Evolutionary conservation across 169 alveolate genomes (phyloP).

Genomic region (Miamiensis avidus): DNA sequence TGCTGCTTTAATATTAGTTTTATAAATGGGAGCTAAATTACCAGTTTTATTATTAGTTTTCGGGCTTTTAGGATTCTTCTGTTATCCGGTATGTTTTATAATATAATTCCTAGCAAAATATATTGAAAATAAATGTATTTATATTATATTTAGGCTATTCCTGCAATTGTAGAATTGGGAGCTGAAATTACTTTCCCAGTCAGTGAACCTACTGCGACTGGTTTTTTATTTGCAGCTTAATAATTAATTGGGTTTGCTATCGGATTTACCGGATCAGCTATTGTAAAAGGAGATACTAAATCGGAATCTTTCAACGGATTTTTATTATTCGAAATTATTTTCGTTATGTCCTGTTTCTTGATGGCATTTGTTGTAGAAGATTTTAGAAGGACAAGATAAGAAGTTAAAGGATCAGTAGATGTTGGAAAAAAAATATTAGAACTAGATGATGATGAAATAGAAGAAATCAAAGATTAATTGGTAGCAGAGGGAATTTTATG

Average conservation of each 20-base stretch:
- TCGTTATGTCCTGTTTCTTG: background rate
- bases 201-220: background rate
- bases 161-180: conserved; percentile 7
- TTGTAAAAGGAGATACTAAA: background rate
- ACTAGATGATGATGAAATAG: background rate
- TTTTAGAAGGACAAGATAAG: background rate
- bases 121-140: background rate
- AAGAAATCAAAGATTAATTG: background rate
- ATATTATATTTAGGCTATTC: background rate
- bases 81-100: background rate
- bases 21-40: background rate
- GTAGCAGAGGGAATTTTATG: background rate
- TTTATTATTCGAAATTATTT: background rate
- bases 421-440: background rate
- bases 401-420: background rate
- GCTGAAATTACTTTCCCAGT: conserved; percentile 16
- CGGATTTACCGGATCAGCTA: background rate
- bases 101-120: background rate
- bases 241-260: background rate
- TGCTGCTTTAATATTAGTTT: background rate
- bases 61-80: background rate
- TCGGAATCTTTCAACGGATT: background rate
- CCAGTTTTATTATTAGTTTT: background rate
- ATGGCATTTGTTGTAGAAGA: background rate
- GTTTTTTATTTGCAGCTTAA: background rate